phyloP scores from a whole-genome alignment of 768 basidiomycete species.

The Leccinum subtestaceum region DNA sequence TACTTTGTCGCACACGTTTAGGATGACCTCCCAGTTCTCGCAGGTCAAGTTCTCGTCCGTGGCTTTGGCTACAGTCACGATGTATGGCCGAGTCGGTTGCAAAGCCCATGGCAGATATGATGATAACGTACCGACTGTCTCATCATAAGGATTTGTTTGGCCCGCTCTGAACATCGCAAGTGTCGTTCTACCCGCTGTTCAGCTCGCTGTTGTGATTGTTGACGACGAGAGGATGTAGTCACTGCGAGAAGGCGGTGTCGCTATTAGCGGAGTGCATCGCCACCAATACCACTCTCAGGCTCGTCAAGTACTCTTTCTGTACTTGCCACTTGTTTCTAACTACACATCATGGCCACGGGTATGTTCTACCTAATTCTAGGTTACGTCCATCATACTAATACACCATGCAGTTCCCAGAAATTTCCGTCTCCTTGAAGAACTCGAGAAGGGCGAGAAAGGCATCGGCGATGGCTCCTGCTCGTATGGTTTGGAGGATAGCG shows the following conservation, averaged over 20 bases:
- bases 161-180: constrained; percentile 67
- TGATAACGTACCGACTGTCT: constrained; percentile 74
- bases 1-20: constrained; percentile 97
- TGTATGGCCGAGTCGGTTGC: constrained; percentile 1
- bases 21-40: constrained; percentile 94
- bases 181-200: constrained; percentile 3
- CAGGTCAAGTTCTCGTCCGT: constrained; percentile 96
- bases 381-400: neutral
- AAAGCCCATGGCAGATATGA: constrained; percentile 3
- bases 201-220: constrained; percentile 19
- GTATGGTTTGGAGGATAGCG: constrained; percentile 91
- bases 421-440: constrained; percentile 95
- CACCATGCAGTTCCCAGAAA: constrained; percentile 84
- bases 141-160: constrained; percentile 78
- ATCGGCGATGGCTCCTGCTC: constrained; percentile 98
- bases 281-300: neutral
- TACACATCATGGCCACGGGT: constrained; percentile 52
- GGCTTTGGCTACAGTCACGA: constrained; percentile 66
- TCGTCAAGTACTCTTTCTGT: neutral
- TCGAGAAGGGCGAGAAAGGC: constrained; percentile 99
- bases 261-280: constrained; percentile 13
- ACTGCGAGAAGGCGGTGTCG: constrained; percentile 33
- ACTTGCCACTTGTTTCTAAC: constrained; percentile 10
- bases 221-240: constrained; percentile 7
- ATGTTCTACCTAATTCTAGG: constrained; percentile 12